phyloP scores from a whole-genome alignment of 495 filamentous ascomycete species.

The Friedmanniomyces endolithicus region DNA sequence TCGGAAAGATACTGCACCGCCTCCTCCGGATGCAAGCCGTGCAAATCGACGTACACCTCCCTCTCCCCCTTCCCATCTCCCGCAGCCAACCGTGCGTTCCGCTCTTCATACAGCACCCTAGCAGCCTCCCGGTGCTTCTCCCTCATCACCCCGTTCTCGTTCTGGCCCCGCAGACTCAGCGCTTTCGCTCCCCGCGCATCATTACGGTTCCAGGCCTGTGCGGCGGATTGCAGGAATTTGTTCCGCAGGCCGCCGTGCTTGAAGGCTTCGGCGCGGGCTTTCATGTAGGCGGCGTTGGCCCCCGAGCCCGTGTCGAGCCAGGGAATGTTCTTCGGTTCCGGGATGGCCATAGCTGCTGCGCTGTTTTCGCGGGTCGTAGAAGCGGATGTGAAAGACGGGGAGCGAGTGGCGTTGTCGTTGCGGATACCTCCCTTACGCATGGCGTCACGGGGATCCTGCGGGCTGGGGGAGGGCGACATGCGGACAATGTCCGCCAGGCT shows the following conservation, averaged over 20 bases:
- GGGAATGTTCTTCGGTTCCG: conserved; percentile 79
- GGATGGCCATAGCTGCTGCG: conserved; percentile 67
- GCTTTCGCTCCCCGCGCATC: conserved; percentile 95
- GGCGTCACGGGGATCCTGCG: conserved; percentile 39
- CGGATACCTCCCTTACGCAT: conserved; percentile 18
- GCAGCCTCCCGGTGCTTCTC: conserved; percentile 95
- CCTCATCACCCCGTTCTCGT: conserved; percentile 92
- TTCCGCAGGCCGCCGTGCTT: conserved; percentile 91
- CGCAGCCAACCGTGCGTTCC: conserved; percentile 53
- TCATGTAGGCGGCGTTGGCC: conserved; percentile 87
- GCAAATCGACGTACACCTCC: conserved; percentile 89
- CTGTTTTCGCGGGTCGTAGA: conserved; percentile 54
- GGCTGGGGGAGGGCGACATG: conserved; percentile 35
- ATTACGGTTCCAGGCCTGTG: conserved; percentile 99
- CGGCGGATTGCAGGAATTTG: conserved; percentile 94
- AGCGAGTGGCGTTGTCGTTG: too few relatives aligned
- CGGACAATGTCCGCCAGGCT: conserved; percentile 65
- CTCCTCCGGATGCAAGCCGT: conserved; percentile 94
- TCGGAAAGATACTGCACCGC: conserved; percentile 87
- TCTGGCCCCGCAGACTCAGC: conserved; percentile 82
- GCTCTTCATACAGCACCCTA: conserved; percentile 81
- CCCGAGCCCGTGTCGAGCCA: conserved; percentile 93
- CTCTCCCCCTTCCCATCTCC: conserved; percentile 27
- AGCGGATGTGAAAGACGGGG: conserved; percentile 24
- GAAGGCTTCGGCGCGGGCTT: conserved; percentile 85